Base-by-base conservation (phyloP, 306 rosid genomes). In the Notholithocarpus densiflorus region DNA sequence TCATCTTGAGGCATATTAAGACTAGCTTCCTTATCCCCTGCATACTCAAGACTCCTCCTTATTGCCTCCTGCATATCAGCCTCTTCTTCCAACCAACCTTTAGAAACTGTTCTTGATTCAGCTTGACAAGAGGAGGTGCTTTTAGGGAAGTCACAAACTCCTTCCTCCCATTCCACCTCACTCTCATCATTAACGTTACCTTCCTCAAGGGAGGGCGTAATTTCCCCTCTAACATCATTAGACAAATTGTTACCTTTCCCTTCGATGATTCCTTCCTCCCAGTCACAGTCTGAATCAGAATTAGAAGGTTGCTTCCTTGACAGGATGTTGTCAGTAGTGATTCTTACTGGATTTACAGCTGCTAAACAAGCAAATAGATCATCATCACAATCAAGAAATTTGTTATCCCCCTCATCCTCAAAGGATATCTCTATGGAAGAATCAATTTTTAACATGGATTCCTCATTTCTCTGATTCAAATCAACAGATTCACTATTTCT, bases 151-250 rank as follows among this genome's bases (percentile, higher is more conserved):
- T 73, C 89, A 83, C 84, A 83, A 81, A 80, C 84, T 82, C 91
- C 93, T 72, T 92, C 97, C 87, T 91, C 97, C 95, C 97, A 92
- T 62, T 94, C 97, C 71, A 89, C 89, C 52, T 89, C 97, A 85
- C 86, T 86, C 32, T 84, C 97, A 78, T 84, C 89, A 84, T 78
- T 81, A 70, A 52, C 31, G 56, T 83, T 70, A 43, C 77, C 83
- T n/a, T 78, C 76, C 40, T 75, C 77, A 51, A 43, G 26, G 53
- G 83, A 75, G 72, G 81, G 73, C 55, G 65, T 75, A 32, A 9
- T 74, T 66, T 82, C 88, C 59, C 71, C 78, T 12, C 79, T 72
- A 68, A 56, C 59, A 56, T 83, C 82, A 79, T 27, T 76, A 72
- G 81, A 59, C 75, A 79, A 74, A 82, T 23, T 51, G 37, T 62